Percentiles rank a stretch among this genome's conserved stretches.
phyloP scores from a whole-genome alignment of 2,329 filamentous ascomycete species.

The Claviceps cyperi region DNA sequence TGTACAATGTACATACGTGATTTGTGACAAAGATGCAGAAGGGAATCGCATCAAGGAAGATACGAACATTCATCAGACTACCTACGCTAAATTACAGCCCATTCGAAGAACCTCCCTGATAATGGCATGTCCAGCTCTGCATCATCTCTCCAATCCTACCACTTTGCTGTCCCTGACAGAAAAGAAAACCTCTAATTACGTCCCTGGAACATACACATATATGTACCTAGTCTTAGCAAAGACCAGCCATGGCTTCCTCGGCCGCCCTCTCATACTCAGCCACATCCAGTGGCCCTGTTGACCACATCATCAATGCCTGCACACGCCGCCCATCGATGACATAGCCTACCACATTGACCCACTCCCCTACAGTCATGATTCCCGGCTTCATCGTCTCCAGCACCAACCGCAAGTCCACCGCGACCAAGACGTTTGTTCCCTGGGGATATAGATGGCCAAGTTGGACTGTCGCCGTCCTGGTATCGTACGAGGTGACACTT shows the following conservation, averaged over 20 bases:
- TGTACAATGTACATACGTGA: too few relatives aligned
- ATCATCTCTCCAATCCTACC: too few relatives aligned
- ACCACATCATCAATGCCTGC: constrained; percentile 67
- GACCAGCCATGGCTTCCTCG: constrained; percentile 12
- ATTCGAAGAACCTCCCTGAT: too few relatives aligned
- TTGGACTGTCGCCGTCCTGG: constrained; percentile 43
- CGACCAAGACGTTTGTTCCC: constrained; percentile 30
- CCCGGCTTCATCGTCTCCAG: constrained; percentile 49
- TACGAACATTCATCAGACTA: too few relatives aligned
- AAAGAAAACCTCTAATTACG: too few relatives aligned
- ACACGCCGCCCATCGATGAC: constrained; percentile 36
- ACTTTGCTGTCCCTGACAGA: too few relatives aligned
- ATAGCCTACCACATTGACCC: constrained; percentile 84
- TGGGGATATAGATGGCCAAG: constrained; percentile 54
- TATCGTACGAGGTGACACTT: constrained; percentile 38
- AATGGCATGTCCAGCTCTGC: too few relatives aligned
- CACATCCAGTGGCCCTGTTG: constrained; percentile 57
- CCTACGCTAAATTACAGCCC: too few relatives aligned
- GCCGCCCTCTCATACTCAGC: constrained; percentile 54
- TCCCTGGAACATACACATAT: too few relatives aligned
- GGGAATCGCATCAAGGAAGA: too few relatives aligned
- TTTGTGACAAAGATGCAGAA: too few relatives aligned
- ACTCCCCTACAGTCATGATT: constrained; percentile 59
- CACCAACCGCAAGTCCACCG: constrained; percentile 58
- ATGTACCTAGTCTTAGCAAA: too few relatives aligned